Conservation (phyloP, 176 grass and related monocot species). For the Urochloa ruziziensis region DNA sequence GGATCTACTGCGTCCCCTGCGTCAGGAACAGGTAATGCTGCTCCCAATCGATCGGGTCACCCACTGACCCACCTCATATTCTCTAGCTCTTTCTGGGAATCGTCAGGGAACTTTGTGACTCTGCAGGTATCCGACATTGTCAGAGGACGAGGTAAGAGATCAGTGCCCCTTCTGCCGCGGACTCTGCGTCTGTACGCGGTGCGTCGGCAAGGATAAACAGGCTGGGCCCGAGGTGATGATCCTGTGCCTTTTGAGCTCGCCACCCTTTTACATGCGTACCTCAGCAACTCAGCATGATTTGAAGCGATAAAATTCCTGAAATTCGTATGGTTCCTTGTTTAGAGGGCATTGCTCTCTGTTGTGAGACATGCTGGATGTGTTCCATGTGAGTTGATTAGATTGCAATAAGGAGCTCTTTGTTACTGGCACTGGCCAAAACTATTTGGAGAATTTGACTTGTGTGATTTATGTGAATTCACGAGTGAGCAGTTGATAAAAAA, state of each 20-base stretch:
- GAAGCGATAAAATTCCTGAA: not conserved
- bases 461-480: not conserved
- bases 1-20: conserved; percentile 41
- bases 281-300: not conserved
- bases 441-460: not conserved
- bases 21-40: not conserved
- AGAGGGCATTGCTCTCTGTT: not conserved
- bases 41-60: not conserved
- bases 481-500: not conserved
- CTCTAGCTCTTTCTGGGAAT: not conserved
- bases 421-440: not conserved
- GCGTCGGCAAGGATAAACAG: not conserved
- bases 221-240: conserved; percentile 25
- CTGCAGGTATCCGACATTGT: conserved; percentile 39
- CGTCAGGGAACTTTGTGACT: not conserved
- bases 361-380: not conserved
- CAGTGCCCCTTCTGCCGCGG: conserved; percentile 35
- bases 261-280: not conserved
- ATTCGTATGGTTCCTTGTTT: conserved; percentile 9
- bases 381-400: not conserved
- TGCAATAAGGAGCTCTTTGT: not conserved
- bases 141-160: not conserved
- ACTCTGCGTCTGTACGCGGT: conserved; percentile 33
- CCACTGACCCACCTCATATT: not conserved
- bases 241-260: not conserved